Base-by-base conservation (phyloP, 768 basidiomycete genomes). In the Suillus spraguei region DNA sequence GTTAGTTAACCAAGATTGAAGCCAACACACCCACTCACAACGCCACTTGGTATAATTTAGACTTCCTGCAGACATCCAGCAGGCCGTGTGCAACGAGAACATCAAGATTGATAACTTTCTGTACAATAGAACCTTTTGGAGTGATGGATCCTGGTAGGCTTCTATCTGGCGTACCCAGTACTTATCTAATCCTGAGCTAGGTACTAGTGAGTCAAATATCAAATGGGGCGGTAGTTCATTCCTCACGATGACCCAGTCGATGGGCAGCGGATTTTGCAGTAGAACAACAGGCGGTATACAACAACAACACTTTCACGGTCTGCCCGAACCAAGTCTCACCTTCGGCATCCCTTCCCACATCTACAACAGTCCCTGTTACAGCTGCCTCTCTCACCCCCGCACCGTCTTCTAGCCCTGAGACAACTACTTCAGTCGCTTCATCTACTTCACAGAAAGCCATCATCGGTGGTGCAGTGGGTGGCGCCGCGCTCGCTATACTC, bases 241-340 rank as follows among this genome's bases (percentile, higher is more conserved):
- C 16, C 55, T 58, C 38, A 58, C 24, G 10, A 58, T 28, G 5
- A 28, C 22, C 24, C 55, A 74, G 73, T 61, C 58, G 63, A 13
- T 72, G 47, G 36, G 67, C 73, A 14, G 62, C 52, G 17, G 67
- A 72, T 33, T 60, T 39, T 36, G 67, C 68, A 14, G 55, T 60
- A 7, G 39, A 54, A 16, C 63, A 69, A 16, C 70, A 74, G 14
- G 60, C 54, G 3, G 63, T 59, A 38, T 63, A 67, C 39, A 63
- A 63, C 36, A 68, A 70, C 66, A 70, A 74, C 53, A 72, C 72
- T 0, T 74, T 73, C 62, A 71, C 70, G 3, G 70, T 70, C 49
- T 74, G 73, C 52, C 38, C 52, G 28, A 56, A 59, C 38, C 60
- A 61, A 60, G 53, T 60, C 36, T 68, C 64, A 24, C 42, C 66